Percentiles rank a stretch among this genome's conserved stretches.
Evolutionary conservation across 2,329 filamentous ascomycete genomes (phyloP).

Genomic region (Huntiella bhutanensis): DNA sequence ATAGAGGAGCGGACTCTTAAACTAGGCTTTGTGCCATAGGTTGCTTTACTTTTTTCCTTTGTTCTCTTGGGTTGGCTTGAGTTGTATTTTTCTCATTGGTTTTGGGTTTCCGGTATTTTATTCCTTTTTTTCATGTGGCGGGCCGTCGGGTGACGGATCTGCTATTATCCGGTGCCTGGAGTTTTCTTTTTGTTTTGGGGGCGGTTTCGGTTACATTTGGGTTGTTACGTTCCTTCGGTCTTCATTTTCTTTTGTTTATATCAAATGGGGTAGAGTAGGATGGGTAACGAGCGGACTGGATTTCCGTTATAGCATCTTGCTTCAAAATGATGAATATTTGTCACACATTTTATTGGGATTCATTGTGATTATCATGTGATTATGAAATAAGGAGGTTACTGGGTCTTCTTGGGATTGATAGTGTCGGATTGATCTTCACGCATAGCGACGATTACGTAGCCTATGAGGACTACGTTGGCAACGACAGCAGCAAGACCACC

Average conservation of each 20-base stretch:
- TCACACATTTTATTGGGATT: too few species aligned
- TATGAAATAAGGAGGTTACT: constrained; percentile 14
- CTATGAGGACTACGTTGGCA: constrained; percentile 77
- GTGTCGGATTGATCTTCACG: constrained; percentile 49
- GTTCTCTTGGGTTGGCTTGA: constrained; percentile 2
- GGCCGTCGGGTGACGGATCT: too few species aligned
- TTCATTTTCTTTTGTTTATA: too few species aligned
- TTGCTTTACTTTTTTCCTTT: background rate
- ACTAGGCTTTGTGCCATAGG: background rate
- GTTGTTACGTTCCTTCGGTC: too few species aligned
- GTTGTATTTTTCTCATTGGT: background rate
- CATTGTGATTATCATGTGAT: too few species aligned
- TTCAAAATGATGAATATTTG: too few species aligned
- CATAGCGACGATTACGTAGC: constrained; percentile 85
- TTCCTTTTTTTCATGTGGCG: too few species aligned
- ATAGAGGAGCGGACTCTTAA: constrained; percentile 8
- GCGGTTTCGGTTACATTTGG: background rate
- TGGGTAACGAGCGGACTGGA: too few species aligned
- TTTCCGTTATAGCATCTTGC: too few species aligned
- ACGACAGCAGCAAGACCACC: constrained; percentile 72
- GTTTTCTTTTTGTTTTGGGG: constrained; percentile 2
- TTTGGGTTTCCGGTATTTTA: background rate
- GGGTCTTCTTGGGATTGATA: constrained; percentile 30
- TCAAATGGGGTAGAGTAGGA: too few species aligned
- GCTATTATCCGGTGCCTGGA: background rate